phyloP scores from a whole-genome alignment of 768 basidiomycete genomes.

The Xerocomellus intermedius region DNA sequence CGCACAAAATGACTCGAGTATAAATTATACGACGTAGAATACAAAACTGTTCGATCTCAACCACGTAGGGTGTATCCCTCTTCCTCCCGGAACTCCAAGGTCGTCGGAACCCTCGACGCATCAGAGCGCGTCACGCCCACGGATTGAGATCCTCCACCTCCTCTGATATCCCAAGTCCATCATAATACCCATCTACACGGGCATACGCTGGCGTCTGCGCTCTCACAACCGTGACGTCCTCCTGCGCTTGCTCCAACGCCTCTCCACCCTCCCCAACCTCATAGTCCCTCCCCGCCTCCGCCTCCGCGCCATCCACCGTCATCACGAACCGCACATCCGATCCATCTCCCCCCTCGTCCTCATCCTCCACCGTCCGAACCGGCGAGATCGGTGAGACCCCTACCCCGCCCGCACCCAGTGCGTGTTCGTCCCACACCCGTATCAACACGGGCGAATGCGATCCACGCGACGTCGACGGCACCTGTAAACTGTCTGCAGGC shows the following conservation, averaged over 20 bases:
- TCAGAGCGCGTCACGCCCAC: slow-evolving; percentile 17
- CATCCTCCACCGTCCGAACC: neutral
- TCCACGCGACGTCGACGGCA: slow-evolving; percentile 15
- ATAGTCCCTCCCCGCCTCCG: neutral
- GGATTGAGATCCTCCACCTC: slow-evolving; percentile 25
- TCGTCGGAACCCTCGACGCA: neutral
- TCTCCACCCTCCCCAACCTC: neutral
- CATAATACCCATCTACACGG: slow-evolving; percentile 6
- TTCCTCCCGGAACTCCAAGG: neutral
- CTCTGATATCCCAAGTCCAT: slow-evolving; percentile 7
- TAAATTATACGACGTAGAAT: neutral
- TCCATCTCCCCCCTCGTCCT: neutral
- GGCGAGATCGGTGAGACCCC: neutral
- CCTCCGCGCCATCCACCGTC: neutral
- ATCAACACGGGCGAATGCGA: slow-evolving; percentile 20
- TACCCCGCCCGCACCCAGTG: neutral
- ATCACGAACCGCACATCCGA: slow-evolving; percentile 3
- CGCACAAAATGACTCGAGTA: neutral
- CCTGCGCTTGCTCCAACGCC: neutral
- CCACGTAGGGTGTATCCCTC: neutral
- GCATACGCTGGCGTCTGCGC: slow-evolving; percentile 22
- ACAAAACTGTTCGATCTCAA: neutral
- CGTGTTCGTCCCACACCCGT: slow-evolving; percentile 28
- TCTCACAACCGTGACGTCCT: neutral
- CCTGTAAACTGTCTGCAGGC: slow-evolving; percentile 15